Evolutionary conservation across 1,284 basidiomycete species (phyloP), one percentile per base, ranked within the genome.

Genomic region (Fomitiporia mediterranea): DNA sequence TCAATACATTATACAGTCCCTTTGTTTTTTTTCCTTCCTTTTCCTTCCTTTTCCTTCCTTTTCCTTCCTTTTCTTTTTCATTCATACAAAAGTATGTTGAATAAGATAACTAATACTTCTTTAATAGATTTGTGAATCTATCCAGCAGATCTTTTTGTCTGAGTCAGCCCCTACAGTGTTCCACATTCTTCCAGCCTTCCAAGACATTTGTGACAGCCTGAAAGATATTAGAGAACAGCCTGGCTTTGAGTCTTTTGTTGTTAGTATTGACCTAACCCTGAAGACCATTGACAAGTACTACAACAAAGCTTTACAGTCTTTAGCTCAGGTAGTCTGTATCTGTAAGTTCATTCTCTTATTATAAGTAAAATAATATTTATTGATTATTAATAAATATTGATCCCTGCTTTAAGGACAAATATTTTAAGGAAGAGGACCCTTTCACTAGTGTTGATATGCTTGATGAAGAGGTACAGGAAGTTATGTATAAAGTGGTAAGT

Each of bases 121-220:
- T n/a, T n/a, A n/a, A n/a, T n/a, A n/a, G n/a, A n/a, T n/a, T n/a
- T n/a, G n/a, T n/a, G n/a, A n/a, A n/a, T 17, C 27, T 2, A 30
- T 53, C 32, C 52, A 53, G 17, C 27, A 44, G 42, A 4, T 47
- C n/a, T 53, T 53, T n/a, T 53, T 42, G 21, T 53, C 52, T 2
- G 52, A 53, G 23, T 27, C 23, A 2, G 17, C 13, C 5, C 39
- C 40, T 2, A 5, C 40, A 3, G 52, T 46, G 2, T 53, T 40
- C 38, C 27, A 34, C 19, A 19, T 53, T 2, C 27, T 53, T 19
- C 52, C 52, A 8, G 39, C 52, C 2, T 17, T 53, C 8, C 40
- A 53, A 19, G 3, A 4, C 15, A 46, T 53, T 21, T 30, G 46
- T 2, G 19, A 44, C 3, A 27, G 7, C n/a, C 42, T 40, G 52